Evolutionary conservation across 2,329 filamentous ascomycete species (phyloP), one percentile per base, ranked within the genome.

Genomic region (Paraconiothyrium brasiliense): DNA sequence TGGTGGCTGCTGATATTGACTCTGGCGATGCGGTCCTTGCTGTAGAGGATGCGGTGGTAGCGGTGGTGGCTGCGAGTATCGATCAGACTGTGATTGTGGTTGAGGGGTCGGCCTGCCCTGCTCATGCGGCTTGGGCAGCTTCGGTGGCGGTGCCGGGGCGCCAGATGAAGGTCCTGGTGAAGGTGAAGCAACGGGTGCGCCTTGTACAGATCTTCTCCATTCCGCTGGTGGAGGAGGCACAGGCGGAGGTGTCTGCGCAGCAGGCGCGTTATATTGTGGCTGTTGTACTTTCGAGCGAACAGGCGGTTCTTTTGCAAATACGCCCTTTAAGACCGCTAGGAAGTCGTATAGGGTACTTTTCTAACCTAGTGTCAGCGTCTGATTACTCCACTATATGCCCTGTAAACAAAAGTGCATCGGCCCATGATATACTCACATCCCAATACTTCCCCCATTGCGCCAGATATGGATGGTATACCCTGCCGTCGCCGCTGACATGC

Each of bases 231-330:
- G 82, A 57, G 91, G 91, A 61, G 91, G 91, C n/a, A 91, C 79
- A 34, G 76, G 76, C 10, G 76, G 71, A 13, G 78, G 68, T 65
- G 78, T 75, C 60, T 69, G 76, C 48, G 65, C 68, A 24, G 63
- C 55, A 10, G 72, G 70, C 62, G 70, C 64, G 59, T 75, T 72
- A 41, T 73, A 71, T 24, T 60, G 65, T 54, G 80, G 79, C 66
- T 84, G 82, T 47, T 67, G 71, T 57, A 81, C 81, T 71, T 89
- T 89, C 37, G 93, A 89, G 62, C 95, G 89, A 4, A 98, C 92
- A 0, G 95, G 95, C 9, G 95, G 95, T 72, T 99, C 95, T 79
- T 96, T 97, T 41, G 93, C 90, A 75, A 99, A 99, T 24, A 98
- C 85, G 57, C 95, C 92, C 67, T 91, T 87, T 3, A 99, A 81